These are phyloP conservation scores for Coemansia sp. DNA, from an alignment of 192 early-diverging fungal genomes.

Conservation along the genomic window DNA sequence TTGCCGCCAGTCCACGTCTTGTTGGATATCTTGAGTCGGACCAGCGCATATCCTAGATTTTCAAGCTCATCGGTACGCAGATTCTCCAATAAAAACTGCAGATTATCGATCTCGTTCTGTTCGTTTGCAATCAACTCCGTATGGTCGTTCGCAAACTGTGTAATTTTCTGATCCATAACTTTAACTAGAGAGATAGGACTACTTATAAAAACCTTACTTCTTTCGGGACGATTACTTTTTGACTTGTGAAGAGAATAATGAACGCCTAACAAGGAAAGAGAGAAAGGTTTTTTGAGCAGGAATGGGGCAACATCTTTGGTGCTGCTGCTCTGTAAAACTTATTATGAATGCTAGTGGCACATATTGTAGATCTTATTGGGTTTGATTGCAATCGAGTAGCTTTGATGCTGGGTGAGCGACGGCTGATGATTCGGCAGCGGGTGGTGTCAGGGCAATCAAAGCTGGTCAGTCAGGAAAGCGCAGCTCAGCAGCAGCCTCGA, in stretches of 20 bases:
- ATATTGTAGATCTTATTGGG: too few species aligned
- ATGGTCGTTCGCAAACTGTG: background rate
- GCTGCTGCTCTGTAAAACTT: too few species aligned
- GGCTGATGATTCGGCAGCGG: too few species aligned
- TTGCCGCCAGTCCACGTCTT: conserved; percentile 71
- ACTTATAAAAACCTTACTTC: background rate
- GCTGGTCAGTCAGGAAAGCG: conserved; percentile 18
- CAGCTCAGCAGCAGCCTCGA: conserved; percentile 55
- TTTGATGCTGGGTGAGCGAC: too few species aligned
- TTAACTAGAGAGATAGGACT: background rate
- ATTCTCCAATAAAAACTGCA: conserved; percentile 1
- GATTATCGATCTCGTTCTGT: conserved; percentile 1
- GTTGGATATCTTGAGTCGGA: conserved; percentile 59
- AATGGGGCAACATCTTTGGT: too few species aligned
- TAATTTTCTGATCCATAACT: background rate
- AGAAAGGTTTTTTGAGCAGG: too few species aligned
- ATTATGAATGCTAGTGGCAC: too few species aligned
- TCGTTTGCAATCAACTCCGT: background rate
- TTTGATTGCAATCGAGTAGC: too few species aligned
- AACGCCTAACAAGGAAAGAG: too few species aligned
- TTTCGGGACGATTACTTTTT: background rate
- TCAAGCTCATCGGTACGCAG: conserved; percentile 51
- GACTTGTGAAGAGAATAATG: too few species aligned
- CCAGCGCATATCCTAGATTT: conserved; percentile 62
- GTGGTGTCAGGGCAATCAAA: too few species aligned